Base-by-base conservation (phyloP, 495 filamentous ascomycete species). In the Letharia columbiana region DNA sequence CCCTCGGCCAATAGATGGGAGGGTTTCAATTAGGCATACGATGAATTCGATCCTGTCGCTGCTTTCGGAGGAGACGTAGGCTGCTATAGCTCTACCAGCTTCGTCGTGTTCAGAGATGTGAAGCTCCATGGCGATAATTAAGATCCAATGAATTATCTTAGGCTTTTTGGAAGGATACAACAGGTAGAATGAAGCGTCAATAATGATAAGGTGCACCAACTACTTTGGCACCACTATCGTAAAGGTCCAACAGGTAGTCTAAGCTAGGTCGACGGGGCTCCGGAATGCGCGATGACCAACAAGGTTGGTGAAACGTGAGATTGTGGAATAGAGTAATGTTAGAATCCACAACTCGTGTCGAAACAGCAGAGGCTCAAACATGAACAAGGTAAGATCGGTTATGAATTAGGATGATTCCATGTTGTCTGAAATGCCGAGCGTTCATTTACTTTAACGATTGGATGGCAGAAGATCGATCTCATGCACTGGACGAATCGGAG, bases 61-160 rank as follows among this genome's bases (percentile, higher is more conserved):
- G 54, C 68, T 67, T 31, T 65, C 65, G 20, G 67, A 73, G 33
- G 68, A 62, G 31, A 84, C 70, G 68, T 84, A 84, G 9, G 79
- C 77, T 3, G 82, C 76, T 5, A 76, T 74, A 13, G 82, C 69
- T 65, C 78, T 77, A 39, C 82, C 82, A 15, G 83, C 77, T 68
- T 82, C 79, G 68, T 85, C 83, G 37, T 68, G 67, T 71, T 86
- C 84, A 37, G 47, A 45, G 41, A 72, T 69, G 17, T 49, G 54
- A 40, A 61, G 35, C 10, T 41, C 54, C 68, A 70, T 70, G 23
- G 0, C 1, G 10, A 31, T 44, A n/a, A 33, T 35, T 9, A n/a
- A 2, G 8, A n/a, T 49, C 6, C 17, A 31, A 18, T n/a, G 1
- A 28, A 28, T 28, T 28, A 28, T 28, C 1, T 28, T 28, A 28